Evolutionary conservation across 257 asterid genomes (phyloP).

Genomic region (Fraxinus anomala): DNA sequence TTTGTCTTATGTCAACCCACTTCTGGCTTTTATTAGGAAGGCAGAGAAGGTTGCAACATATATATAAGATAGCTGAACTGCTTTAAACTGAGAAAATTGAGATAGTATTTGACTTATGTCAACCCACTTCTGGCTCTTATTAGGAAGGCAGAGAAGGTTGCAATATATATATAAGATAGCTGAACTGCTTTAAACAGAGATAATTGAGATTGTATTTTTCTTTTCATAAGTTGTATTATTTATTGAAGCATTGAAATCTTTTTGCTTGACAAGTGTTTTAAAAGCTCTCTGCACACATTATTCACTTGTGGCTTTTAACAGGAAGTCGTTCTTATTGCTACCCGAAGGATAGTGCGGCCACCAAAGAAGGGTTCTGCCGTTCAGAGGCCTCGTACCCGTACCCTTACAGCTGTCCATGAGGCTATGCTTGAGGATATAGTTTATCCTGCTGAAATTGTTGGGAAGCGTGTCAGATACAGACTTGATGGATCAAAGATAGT

Average conservation of each 20-base stretch:
- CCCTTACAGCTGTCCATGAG: conserved; percentile 75
- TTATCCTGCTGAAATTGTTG: conserved; percentile 72
- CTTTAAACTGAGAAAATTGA: conserved; percentile 1
- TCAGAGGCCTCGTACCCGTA: conserved; percentile 67
- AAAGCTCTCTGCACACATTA: neutral
- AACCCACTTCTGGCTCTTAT: neutral
- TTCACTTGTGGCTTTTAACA: conserved; percentile 10
- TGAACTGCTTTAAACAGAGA: neutral
- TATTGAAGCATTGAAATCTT: neutral
- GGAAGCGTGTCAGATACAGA: conserved; percentile 61
- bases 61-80: neutral
- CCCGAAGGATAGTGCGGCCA: conserved; percentile 77
- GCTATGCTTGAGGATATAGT: conserved; percentile 75
- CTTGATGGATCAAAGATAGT: conserved; percentile 74
- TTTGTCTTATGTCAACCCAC: neutral
- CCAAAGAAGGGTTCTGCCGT: conserved; percentile 80
- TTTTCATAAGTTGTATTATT: neutral
- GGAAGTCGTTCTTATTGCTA: conserved; percentile 83
- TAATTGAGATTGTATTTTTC: neutral
- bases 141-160: neutral
- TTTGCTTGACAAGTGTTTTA: neutral
- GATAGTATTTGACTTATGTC: neutral
- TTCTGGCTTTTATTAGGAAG: neutral
- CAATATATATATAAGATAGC: neutral
- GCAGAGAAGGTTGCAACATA: neutral